Conservation (phyloP, 257 asterid genomes). For the Rauvolfia tetraphylla region DNA sequence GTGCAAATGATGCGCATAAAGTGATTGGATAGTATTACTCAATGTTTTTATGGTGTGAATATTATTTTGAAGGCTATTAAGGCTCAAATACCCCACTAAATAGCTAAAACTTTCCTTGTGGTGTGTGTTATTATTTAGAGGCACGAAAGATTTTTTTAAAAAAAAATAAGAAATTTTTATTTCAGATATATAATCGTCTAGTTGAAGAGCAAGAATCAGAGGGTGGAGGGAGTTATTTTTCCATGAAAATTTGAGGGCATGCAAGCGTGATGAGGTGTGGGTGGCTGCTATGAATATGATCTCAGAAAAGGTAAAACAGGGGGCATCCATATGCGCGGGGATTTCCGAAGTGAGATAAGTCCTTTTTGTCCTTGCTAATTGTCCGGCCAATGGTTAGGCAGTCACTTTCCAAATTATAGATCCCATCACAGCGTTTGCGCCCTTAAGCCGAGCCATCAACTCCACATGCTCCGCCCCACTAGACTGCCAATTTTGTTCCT, state of each 20-base stretch:
- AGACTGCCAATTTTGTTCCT: not conserved
- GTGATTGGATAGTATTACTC: no score
- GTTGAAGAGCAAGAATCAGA: not conserved
- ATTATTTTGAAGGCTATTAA: no score
- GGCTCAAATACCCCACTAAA: no score
- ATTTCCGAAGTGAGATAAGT: not conserved
- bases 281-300: not conserved
- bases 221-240: not conserved
- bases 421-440: not conserved
- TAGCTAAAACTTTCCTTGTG: no score
- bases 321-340: not conserved
- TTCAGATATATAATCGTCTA: not conserved
- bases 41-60: no score
- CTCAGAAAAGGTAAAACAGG: constrained; percentile 1
- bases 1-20: no score
- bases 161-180: no score
- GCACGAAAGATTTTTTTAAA: no score
- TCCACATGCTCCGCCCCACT: constrained; percentile 2
- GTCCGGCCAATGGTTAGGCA: not conserved
- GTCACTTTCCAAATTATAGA: not conserved
- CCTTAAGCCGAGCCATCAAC: not conserved
- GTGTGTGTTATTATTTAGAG: no score
- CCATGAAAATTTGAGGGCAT: not conserved
- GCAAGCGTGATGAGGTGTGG: not conserved
- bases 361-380: constrained; percentile 6